These are phyloP conservation scores for Trypanosoma mega DNA, from an alignment of 208 protist genomes.

Conservation along the genomic window DNA sequence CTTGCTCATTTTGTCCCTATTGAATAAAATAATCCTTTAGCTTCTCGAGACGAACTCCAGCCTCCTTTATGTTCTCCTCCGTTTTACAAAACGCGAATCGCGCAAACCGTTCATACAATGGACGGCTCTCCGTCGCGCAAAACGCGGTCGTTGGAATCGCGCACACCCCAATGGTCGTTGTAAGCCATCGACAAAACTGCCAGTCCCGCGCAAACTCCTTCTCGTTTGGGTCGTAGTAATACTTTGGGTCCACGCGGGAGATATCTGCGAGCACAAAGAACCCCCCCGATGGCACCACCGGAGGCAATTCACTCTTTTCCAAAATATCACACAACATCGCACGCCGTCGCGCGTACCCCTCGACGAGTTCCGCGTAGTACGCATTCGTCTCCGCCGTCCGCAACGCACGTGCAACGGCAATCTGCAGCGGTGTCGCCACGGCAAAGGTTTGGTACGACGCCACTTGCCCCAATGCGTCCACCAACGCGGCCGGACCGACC, in stretches of 20 bases:
- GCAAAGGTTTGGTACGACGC: constrained; percentile 87
- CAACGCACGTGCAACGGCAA: constrained; percentile 72
- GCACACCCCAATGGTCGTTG: constrained; percentile 76
- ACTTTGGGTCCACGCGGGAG: constrained; percentile 54
- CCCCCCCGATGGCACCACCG: constrained; percentile 55
- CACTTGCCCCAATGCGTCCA: constrained; percentile 36
- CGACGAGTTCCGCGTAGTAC: constrained; percentile 55
- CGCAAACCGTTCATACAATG: constrained; percentile 65
- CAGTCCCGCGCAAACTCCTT: constrained; percentile 64
- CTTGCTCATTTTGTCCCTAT: too few relatives aligned
- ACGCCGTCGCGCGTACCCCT: constrained; percentile 48
- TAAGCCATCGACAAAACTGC: constrained; percentile 90
- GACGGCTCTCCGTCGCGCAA: constrained; percentile 44
- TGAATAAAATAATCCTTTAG: constrained; percentile 40
- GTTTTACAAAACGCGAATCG: constrained; percentile 91
- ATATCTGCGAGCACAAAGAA: constrained; percentile 92
- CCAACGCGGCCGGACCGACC: constrained; percentile 48
- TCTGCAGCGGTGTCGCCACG: constrained; percentile 84
- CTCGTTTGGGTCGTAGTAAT: constrained; percentile 60
- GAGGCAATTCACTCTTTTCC: constrained; percentile 34
- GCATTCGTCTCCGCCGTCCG: constrained; percentile 40
- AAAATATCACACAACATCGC: constrained; percentile 43
- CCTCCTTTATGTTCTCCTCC: constrained; percentile 49
- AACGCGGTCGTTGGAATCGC: constrained; percentile 87
- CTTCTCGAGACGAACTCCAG: constrained; percentile 49